A percentile compares a stretch with the other conserved stretches of the same genome.
Conservation (phyloP, 2,329 filamentous ascomycete genomes). For the Emmonsiellopsis sp. region DNA sequence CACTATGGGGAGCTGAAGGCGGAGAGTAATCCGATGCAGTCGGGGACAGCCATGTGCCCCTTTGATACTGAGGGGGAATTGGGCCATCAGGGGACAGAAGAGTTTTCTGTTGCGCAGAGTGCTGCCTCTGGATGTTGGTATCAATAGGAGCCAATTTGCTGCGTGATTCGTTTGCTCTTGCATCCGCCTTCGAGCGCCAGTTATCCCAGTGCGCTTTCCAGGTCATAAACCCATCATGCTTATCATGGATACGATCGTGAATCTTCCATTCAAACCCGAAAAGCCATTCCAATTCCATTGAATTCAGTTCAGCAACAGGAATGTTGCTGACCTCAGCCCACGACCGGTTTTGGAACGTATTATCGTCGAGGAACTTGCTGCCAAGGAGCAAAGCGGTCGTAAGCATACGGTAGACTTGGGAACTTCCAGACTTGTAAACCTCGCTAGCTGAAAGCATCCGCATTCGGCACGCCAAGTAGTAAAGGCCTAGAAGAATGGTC, state of each 20-base stretch:
- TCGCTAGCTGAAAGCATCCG: slow-evolving; percentile 55
- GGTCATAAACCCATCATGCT: slow-evolving; percentile 56
- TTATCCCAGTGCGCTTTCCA: slow-evolving; percentile 60
- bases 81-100: slow-evolving; percentile 39
- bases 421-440: slow-evolving; percentile 48
- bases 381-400: slow-evolving; percentile 77
- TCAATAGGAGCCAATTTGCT: slow-evolving; percentile 53
- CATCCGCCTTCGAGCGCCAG: slow-evolving; percentile 45
- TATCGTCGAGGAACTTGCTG: slow-evolving; percentile 94
- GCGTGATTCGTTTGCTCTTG: slow-evolving; percentile 36
- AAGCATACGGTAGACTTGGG: slow-evolving; percentile 77
- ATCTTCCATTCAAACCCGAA: slow-evolving; percentile 72
- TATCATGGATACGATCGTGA: slow-evolving; percentile 72
- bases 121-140: slow-evolving; percentile 50
- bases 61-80: slow-evolving; percentile 43
- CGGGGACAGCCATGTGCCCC: slow-evolving; percentile 38
- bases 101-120: slow-evolving; percentile 36
- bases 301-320: slow-evolving; percentile 71
- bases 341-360: slow-evolving; percentile 93
- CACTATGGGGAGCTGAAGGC: slow-evolving; percentile 40
- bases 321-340: slow-evolving; percentile 96
- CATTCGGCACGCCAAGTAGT: slow-evolving; percentile 77
- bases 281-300: slow-evolving; percentile 81
- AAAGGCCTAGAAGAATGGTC: slow-evolving; percentile 81
- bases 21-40: slow-evolving; percentile 42